phyloP scores from a whole-genome alignment of 257 asterid genomes.

The Anisodus tanguticus region DNA sequence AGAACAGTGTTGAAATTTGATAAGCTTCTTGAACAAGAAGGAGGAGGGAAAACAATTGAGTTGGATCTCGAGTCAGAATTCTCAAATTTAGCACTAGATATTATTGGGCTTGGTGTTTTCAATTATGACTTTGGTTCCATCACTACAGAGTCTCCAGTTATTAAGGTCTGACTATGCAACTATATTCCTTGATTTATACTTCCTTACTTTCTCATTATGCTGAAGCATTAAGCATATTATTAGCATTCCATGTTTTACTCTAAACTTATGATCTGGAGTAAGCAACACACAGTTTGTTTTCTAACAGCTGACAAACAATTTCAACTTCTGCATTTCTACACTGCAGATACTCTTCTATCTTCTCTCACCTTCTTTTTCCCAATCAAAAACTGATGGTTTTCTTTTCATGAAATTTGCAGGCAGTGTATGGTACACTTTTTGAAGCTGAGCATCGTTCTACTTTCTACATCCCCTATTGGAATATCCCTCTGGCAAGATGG shows the following conservation, averaged over 20 bases:
- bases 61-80: constrained; percentile 95
- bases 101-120: constrained; percentile 92
- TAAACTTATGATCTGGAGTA: not conserved
- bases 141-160: constrained; percentile 92
- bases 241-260: not conserved
- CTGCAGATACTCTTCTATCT: not conserved
- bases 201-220: constrained; percentile 4
- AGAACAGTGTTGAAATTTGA: constrained; percentile 73
- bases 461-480: constrained; percentile 96
- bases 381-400: constrained; percentile 4
- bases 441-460: constrained; percentile 83
- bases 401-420: constrained; percentile 47
- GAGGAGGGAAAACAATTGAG: constrained; percentile 57
- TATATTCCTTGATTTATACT: constrained; percentile 28
- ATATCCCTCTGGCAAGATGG: constrained; percentile 85
- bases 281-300: not conserved
- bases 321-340: not conserved
- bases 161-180: constrained; percentile 60
- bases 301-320: constrained; percentile 13
- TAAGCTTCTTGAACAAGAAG: constrained; percentile 54
- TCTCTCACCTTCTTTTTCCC: constrained; percentile 24
- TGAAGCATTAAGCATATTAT: not conserved
- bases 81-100: constrained; percentile 93
- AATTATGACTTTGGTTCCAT: constrained; percentile 95
- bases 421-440: constrained; percentile 95